phyloP scores from a whole-genome alignment of 2,329 filamentous ascomycete genomes.

The Lanzia echinophila region DNA sequence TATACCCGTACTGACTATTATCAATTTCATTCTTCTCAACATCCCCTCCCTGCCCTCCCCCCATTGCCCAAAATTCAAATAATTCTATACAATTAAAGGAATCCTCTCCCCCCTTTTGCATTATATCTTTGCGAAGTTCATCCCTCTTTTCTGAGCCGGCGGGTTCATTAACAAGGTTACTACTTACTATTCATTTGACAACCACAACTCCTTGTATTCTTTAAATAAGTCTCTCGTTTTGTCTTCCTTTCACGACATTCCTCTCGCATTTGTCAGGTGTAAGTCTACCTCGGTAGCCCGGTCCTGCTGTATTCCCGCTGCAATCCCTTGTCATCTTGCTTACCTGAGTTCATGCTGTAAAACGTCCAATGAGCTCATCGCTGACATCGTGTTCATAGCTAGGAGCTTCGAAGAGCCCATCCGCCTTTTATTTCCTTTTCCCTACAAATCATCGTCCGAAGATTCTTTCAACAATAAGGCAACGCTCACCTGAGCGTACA shows the following conservation, averaged over 20 bases:
- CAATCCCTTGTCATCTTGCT: background rate
- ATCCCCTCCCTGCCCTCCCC: no score
- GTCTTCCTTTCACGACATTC: background rate
- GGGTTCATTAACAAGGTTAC: no score
- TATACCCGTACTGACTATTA: no score
- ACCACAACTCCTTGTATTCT: background rate
- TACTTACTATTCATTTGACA: no score
- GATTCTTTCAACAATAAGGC: background rate
- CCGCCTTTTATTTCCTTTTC: background rate
- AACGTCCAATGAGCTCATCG: slow-evolving; percentile 7
- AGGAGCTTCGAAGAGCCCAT: background rate
- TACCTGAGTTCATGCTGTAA: background rate
- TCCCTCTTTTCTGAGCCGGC: no score
- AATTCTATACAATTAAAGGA: no score
- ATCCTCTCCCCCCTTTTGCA: no score
- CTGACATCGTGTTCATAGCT: slow-evolving; percentile 1
- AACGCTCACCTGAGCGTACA: slow-evolving; percentile 21
- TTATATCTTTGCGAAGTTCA: no score
- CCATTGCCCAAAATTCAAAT: no score
- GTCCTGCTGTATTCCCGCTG: background rate
- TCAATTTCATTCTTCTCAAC: no score
- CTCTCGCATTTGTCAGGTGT: background rate
- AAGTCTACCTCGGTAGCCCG: no score
- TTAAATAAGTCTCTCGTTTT: background rate
- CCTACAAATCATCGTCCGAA: background rate